These are phyloP conservation scores for Kluyveromyces dobzhanskii DNA, from an alignment of 805 yeast genomes.

Conservation along the genomic window DNA sequence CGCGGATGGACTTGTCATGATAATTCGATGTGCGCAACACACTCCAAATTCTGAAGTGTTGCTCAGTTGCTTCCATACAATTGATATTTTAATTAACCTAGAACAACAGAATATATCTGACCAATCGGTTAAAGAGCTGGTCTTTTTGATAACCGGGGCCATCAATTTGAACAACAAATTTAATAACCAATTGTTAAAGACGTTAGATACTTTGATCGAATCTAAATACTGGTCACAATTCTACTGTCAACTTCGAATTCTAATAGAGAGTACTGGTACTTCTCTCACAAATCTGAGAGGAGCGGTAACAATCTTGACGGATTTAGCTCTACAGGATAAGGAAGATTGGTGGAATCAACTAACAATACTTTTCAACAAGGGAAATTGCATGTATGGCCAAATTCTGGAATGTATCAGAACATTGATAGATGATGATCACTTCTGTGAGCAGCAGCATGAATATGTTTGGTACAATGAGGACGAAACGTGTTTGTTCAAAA, in stretches of 20 bases:
- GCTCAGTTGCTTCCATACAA: constrained; percentile 26
- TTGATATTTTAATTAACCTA: constrained; percentile 21
- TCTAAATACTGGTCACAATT: constrained; percentile 43
- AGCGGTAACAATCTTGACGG: constrained; percentile 2
- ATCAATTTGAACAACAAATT: constrained; percentile 4
- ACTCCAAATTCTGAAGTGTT: constrained; percentile 33
- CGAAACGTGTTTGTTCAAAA: neutral
- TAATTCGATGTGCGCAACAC: constrained; percentile 21
- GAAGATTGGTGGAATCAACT: constrained; percentile 2
- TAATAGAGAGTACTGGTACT: constrained; percentile 3
- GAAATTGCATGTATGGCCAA: neutral
- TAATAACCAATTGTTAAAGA: constrained; percentile 2
- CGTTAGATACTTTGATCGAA: constrained; percentile 32
- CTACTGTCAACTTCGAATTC: constrained; percentile 30
- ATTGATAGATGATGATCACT: constrained; percentile 1
- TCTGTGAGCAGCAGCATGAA: neutral
- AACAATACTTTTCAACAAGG: neutral
- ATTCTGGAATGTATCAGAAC: constrained; percentile 1
- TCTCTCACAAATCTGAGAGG: neutral
- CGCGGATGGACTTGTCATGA: neutral
- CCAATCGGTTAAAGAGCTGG: constrained; percentile 13
- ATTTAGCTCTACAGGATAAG: constrained; percentile 3
- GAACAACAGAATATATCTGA: constrained; percentile 13
- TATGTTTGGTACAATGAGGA: neutral
- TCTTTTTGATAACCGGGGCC: neutral